Base-by-base conservation (phyloP, 225 moss, liverwort and hornwort species). In the Rhytidiadelphus loreus region DNA sequence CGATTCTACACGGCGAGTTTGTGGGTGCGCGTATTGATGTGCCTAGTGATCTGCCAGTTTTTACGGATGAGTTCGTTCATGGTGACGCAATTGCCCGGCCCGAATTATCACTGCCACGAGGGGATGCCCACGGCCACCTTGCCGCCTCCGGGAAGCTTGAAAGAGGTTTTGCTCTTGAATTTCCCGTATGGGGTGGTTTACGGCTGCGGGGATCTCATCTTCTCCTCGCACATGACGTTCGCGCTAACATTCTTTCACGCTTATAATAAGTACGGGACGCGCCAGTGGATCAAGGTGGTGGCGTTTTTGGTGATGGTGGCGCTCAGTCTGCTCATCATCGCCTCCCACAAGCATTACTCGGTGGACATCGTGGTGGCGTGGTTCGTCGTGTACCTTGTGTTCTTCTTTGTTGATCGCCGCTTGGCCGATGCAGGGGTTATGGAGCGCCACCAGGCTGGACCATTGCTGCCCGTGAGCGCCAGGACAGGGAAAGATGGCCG, bases 151-250 rank as follows among this genome's bases (percentile, higher is more conserved):
- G 89, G 90, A 80, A 96, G 95, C 88, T 90, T 96, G 37, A 95
- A 92, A 21, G 98, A 99, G 71, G 92, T 99, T 56, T 80, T 99
- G 58, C 94, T 97, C 50, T 92, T 99, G 83, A 99, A 99, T 90
- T 99, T 99, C 48, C 98, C 98, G 22, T 92, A 97, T 68, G 98
- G 98, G 70, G 96, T 99, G 85, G 90, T 99, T 61, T 99, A 94
- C 83, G 98, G 98, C 83, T 99, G 98, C 73, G 98, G 98, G 32
- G 98, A 99, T 70, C 90, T 99, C 28, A 99, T 99, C 57, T 99
- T 99, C 81, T 99, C 98, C 65, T 97, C 97, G 41, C 98, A 99
- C 83, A 99, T 99, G 98, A 99, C 95, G 25, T 99, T 99, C 80
- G 93, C 96, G 19, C 91, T 99, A 43, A 97, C 97, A 56, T 99